Percentiles rank a stretch among this genome's conserved stretches.
Conservation (phyloP, 148 eudicot genomes). For the Cornus controversa region DNA sequence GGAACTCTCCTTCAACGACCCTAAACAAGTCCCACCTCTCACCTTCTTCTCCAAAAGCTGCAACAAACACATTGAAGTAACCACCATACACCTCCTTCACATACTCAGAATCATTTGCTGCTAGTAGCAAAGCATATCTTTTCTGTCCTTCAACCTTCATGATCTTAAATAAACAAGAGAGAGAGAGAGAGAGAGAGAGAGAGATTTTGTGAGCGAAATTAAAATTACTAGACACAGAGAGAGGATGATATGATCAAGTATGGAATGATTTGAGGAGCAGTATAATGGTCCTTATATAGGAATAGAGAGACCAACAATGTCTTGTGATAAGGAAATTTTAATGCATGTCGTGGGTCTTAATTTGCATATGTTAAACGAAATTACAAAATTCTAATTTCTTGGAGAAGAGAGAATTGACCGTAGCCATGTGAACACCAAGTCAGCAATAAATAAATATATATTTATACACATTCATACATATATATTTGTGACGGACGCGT, state of each 20-base stretch:
- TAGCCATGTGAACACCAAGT: too few species aligned
- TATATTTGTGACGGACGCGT: too few species aligned
- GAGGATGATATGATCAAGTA: not conserved
- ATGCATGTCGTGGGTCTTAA: too few species aligned
- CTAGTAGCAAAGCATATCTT: constrained; percentile 53
- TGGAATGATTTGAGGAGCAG: not conserved
- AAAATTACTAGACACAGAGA: not conserved
- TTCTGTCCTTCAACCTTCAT: constrained; percentile 34
- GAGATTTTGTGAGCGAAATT: not conserved
- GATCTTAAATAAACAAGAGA: not conserved
- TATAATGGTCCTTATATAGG: not conserved
- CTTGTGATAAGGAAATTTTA: not conserved
- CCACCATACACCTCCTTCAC: constrained; percentile 63
- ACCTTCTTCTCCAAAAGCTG: constrained; percentile 52
- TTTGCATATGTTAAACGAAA: too few species aligned
- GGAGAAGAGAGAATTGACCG: too few species aligned
- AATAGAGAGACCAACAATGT: not conserved
- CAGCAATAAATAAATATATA: too few species aligned
- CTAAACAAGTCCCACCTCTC: constrained; percentile 74
- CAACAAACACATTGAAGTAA: constrained; percentile 61
- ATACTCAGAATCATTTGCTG: constrained; percentile 69
- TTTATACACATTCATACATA: too few species aligned
- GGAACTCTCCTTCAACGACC: constrained; percentile 73
- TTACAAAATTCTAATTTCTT: too few species aligned
- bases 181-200: not conserved